Percentiles rank a stretch among this genome's conserved stretches.
These are phyloP conservation scores for Xanthoparmelia taractica DNA, from an alignment of 495 filamentous ascomycete genomes.

Conservation along the genomic window DNA sequence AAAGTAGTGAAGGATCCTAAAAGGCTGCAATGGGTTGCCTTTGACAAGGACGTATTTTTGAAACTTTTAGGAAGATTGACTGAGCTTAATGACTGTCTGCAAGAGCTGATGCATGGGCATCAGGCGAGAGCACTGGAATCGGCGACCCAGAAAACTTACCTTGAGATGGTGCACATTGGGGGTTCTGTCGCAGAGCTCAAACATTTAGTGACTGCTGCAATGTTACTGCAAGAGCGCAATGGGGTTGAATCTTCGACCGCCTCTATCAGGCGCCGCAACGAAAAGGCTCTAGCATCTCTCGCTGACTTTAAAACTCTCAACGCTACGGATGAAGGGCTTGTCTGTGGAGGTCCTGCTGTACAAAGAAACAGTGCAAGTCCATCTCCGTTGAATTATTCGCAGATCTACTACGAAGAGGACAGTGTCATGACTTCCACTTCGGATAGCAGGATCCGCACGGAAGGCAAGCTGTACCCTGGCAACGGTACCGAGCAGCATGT, in stretches of 20 bases:
- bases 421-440: neutral
- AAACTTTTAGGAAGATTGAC: slow-evolving; percentile 16
- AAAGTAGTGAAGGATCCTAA: slow-evolving; percentile 12
- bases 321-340: neutral
- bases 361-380: neutral
- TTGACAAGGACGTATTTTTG: slow-evolving; percentile 20
- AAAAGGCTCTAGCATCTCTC: slow-evolving; percentile 10
- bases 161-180: slow-evolving; percentile 9
- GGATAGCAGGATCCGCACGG: neutral
- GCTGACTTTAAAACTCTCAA: slow-evolving; percentile 14
- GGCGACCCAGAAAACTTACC: slow-evolving; percentile 2
- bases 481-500: slow-evolving; percentile 7
- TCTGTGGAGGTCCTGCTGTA: neutral
- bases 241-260: neutral
- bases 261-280: slow-evolving; percentile 1
- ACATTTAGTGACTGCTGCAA: slow-evolving; percentile 10
- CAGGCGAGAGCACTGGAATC: slow-evolving; percentile 11
- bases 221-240: slow-evolving; percentile 6
- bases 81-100: slow-evolving; percentile 17
- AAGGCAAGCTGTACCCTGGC: slow-evolving; percentile 7
- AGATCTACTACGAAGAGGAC: neutral
- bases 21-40: slow-evolving; percentile 20
- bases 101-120: slow-evolving; percentile 16
- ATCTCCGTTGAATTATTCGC: slow-evolving; percentile 10
- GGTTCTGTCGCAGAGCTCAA: slow-evolving; percentile 8